These are phyloP conservation scores for Rhinocladiella mackenziei DNA, from an alignment of 2,329 filamentous ascomycete genomes.

Conservation along the genomic window DNA sequence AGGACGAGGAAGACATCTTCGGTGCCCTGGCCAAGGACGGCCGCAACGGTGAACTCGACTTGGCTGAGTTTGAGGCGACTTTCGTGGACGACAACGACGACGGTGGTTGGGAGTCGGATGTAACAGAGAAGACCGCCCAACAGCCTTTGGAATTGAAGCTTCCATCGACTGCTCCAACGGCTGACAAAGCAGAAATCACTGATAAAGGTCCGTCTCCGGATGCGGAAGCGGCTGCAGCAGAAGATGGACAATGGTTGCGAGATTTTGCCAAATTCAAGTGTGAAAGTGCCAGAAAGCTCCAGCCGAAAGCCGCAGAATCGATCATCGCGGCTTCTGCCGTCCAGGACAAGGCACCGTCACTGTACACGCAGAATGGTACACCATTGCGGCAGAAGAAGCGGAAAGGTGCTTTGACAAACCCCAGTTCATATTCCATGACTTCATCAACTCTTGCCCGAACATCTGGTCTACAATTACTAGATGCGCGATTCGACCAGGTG, in stretches of 20 bases:
- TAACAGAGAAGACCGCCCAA: slow-evolving; percentile 67
- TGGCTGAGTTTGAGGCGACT: slow-evolving; percentile 70
- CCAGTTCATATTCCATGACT: slow-evolving; percentile 86
- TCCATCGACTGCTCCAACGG: slow-evolving; percentile 2
- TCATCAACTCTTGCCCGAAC: slow-evolving; percentile 83
- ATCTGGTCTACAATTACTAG: slow-evolving; percentile 77
- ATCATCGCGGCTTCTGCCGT: slow-evolving; percentile 40
- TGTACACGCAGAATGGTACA: slow-evolving; percentile 61
- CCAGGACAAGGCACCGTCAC: slow-evolving; percentile 40
- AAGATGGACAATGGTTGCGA: slow-evolving; percentile 80
- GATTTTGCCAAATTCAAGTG: slow-evolving; percentile 95
- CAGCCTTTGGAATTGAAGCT: slow-evolving; percentile 27
- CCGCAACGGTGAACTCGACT: slow-evolving; percentile 62
- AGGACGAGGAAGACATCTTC: slow-evolving; percentile 79
- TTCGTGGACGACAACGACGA: slow-evolving; percentile 63
- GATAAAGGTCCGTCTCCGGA: slow-evolving; percentile 8
- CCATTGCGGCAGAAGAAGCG: slow-evolving; percentile 76
- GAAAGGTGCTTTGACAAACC: slow-evolving; percentile 86
- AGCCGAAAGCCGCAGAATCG: slow-evolving; percentile 36
- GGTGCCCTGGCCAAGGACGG: slow-evolving; percentile 65
- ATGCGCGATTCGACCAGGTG: slow-evolving; percentile 86
- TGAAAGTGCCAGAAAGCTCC: slow-evolving; percentile 51
- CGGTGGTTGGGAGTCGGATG: slow-evolving; percentile 94
- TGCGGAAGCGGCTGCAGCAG: slow-evolving; percentile 41
- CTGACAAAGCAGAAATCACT: background rate